Percentiles rank a stretch among this genome's conserved stretches.
Evolutionary conservation across 352 stramenopile species (phyloP).

Genomic region (Phytophthora pisi): DNA sequence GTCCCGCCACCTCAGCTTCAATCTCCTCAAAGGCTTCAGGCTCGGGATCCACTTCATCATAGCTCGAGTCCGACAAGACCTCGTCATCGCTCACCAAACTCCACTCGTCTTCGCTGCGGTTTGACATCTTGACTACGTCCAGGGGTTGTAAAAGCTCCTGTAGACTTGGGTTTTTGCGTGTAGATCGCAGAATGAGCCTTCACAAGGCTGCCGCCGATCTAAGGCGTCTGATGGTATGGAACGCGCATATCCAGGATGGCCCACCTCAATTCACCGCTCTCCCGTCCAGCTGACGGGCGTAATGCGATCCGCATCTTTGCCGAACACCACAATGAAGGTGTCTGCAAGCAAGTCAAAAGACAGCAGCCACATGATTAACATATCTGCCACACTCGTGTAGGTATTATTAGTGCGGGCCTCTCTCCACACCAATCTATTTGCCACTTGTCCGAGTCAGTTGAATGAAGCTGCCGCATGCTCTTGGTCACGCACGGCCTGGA

Average conservation of each 20-base stretch:
- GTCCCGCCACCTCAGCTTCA: conserved; percentile 18
- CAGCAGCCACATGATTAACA: conserved; percentile 25
- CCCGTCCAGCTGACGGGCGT: conserved; percentile 24
- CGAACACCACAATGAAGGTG: conserved; percentile 2
- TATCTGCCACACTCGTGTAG: conserved; percentile 26
- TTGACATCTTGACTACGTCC: conserved; percentile 11
- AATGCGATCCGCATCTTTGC: conserved; percentile 22
- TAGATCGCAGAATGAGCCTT: conserved; percentile 19
- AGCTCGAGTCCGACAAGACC: conserved; percentile 27
- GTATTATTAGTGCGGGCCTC: conserved; percentile 16
- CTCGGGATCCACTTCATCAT: conserved; percentile 39
- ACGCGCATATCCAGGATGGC: conserved; percentile 10
- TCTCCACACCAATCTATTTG: conserved; percentile 26
- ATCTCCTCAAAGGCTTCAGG: conserved; percentile 32
- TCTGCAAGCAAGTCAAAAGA: conserved; percentile 12
- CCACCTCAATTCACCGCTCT: conserved; percentile 23
- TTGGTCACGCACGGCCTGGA: conserved; percentile 70
- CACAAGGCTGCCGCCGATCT: conserved; percentile 1
- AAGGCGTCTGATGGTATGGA: conserved; percentile 21
- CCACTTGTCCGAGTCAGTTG: conserved; percentile 10
- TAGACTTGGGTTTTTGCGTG: conserved; percentile 7
- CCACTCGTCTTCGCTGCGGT: conserved; percentile 59
- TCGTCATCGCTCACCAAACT: conserved; percentile 56
- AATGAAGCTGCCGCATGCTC: conserved; percentile 43
- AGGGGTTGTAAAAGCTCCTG: neutral